phyloP scores from a whole-genome alignment of 768 basidiomycete genomes.

The Daedaleopsis nitida region DNA sequence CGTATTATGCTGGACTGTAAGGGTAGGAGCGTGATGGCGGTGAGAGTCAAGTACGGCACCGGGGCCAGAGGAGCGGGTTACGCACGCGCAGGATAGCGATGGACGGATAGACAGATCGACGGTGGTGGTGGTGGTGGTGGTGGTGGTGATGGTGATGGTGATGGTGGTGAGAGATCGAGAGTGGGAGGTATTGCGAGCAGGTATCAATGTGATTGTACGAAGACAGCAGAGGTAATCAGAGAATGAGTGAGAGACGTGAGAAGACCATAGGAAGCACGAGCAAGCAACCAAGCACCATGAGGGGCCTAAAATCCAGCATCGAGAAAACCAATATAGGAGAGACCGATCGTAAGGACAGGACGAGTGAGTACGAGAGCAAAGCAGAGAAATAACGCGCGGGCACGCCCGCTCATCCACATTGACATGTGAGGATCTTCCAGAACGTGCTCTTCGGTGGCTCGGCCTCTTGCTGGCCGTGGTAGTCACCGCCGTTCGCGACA shows the following conservation, averaged over 20 bases:
- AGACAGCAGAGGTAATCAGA: conserved; percentile 6
- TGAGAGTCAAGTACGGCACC: no score
- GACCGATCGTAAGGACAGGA: conserved; percentile 30
- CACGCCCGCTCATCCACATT: conserved; percentile 54
- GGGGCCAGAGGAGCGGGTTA: not conserved
- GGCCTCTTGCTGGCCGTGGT: conserved; percentile 56
- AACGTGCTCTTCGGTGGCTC: conserved; percentile 56
- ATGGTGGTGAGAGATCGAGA: not conserved
- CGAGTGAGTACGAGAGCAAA: conserved; percentile 14
- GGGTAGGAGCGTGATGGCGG: conserved; percentile 8
- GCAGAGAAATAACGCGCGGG: not conserved
- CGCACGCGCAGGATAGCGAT: not conserved
- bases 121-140: no score
- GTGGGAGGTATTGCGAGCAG: conserved; percentile 12
- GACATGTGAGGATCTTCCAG: conserved; percentile 75
- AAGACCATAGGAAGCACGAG: not conserved
- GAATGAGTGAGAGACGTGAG: conserved; percentile 9
- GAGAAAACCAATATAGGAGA: conserved; percentile 7
- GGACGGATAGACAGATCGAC: not conserved
- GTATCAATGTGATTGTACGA: conserved; percentile 15
- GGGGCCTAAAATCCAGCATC: conserved; percentile 8
- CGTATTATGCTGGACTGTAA: conserved; percentile 20
- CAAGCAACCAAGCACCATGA: conserved; percentile 7
- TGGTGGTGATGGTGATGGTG: not conserved
- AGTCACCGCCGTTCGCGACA: conserved; percentile 60